Evolutionary conservation across 2,329 filamentous ascomycete species (phyloP).

Genomic region (Fusarium praegraminearum): DNA sequence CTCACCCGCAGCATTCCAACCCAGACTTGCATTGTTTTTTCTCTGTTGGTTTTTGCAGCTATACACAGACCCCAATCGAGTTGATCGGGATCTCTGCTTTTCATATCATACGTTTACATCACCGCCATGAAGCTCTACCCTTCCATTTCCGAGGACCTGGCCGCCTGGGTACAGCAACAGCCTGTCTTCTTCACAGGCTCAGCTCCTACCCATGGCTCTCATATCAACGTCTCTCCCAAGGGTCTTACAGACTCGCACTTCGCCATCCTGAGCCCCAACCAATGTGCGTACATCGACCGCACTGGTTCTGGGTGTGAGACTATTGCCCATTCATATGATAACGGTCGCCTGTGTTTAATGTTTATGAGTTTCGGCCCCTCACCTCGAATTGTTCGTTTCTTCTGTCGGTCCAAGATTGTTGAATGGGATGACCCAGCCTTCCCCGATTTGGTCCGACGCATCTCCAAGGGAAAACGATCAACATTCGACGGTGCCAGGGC

Average conservation of each 20-base stretch:
- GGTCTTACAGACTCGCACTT: constrained; percentile 74
- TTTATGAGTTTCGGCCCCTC: constrained; percentile 73
- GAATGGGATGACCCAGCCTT: constrained; percentile 69
- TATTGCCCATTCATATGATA: constrained; percentile 80
- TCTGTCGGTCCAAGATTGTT: constrained; percentile 69
- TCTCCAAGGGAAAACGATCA: constrained; percentile 53
- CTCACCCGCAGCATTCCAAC: constrained; percentile 35
- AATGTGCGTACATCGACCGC: constrained; percentile 77
- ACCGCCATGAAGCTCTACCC: constrained; percentile 70
- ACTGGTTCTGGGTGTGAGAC: constrained; percentile 83
- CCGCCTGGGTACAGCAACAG: constrained; percentile 73
- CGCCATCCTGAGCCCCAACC: constrained; percentile 67
- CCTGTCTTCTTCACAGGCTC: constrained; percentile 82
- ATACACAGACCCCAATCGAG: constrained; percentile 25
- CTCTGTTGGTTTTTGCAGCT: constrained; percentile 29
- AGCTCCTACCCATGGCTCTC: constrained; percentile 73
- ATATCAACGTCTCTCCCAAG: constrained; percentile 84
- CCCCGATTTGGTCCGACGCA: constrained; percentile 58
- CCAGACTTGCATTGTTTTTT: constrained; percentile 24
- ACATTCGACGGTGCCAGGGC: constrained; percentile 65
- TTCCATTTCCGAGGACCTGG: constrained; percentile 66
- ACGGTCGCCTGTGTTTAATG: constrained; percentile 79
- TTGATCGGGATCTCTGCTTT: constrained; percentile 34
- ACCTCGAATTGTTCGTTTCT: constrained; percentile 73
- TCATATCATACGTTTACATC: constrained; percentile 39